Conservation (phyloP, 352 stramenopile species). For the Phytophthora sp. region DNA sequence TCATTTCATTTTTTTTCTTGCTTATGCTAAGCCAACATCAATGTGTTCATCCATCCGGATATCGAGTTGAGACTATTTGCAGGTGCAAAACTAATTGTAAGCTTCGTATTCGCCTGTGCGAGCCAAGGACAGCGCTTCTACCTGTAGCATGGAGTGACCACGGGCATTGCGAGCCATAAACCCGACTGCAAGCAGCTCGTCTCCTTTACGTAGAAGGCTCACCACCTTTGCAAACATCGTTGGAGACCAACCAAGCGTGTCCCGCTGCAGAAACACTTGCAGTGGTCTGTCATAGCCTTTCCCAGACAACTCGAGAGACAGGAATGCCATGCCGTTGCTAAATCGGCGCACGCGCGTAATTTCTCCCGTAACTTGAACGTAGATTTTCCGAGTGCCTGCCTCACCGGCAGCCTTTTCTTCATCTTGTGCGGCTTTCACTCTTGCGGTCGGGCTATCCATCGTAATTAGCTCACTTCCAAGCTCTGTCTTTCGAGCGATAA, state of each 20-base stretch:
- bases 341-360: slow-evolving; percentile 49
- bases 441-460: slow-evolving; percentile 20
- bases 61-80: too few species aligned
- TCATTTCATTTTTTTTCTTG: too few species aligned
- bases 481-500: slow-evolving; percentile 10
- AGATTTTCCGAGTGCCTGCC: slow-evolving; percentile 10
- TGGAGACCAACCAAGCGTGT: slow-evolving; percentile 36
- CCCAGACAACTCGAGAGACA: slow-evolving; percentile 36
- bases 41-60: too few species aligned
- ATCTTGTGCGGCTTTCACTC: slow-evolving; percentile 14
- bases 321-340: slow-evolving; percentile 55
- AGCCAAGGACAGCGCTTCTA: slow-evolving; percentile 40
- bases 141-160: slow-evolving; percentile 49
- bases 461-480: slow-evolving; percentile 5
- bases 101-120: slow-evolving; percentile 43
- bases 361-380: slow-evolving; percentile 42
- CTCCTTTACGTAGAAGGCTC: slow-evolving; percentile 43
- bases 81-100: too few species aligned
- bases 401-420: slow-evolving; percentile 20
- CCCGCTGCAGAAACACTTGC: slow-evolving; percentile 48
- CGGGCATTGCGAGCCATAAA: slow-evolving; percentile 43
- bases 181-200: slow-evolving; percentile 43
- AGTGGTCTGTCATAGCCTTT: slow-evolving; percentile 27
- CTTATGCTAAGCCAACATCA: too few species aligned
- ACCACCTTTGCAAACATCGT: slow-evolving; percentile 33